A percentile compares a stretch with the other conserved stretches of the same genome.
These are phyloP conservation scores for Chlorella sorokiniana DNA, from an alignment of 139 green algal species.

Conservation along the genomic window DNA sequence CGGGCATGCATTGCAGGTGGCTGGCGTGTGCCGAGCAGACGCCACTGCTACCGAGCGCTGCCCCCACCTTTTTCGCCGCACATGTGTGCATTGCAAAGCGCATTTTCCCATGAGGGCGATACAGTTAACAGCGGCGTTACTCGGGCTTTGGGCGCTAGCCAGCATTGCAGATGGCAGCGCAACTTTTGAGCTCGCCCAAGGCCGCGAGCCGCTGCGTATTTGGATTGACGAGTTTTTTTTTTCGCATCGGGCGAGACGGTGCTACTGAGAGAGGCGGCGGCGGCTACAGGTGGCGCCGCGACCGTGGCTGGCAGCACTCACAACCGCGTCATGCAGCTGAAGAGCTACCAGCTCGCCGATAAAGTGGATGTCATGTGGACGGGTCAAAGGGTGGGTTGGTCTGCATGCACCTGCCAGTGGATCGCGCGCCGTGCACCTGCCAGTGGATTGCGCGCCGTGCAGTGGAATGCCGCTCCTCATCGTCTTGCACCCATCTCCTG, in stretches of 20 bases:
- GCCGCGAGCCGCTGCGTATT: constrained; percentile 36
- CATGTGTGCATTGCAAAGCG: no score
- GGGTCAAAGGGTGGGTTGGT: constrained; percentile 17
- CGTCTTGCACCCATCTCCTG: not conserved
- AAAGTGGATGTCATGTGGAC: constrained; percentile 64
- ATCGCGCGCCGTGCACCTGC: not conserved
- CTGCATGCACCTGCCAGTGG: not conserved
- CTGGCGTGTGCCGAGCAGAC: no score
- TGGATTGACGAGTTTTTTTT: constrained; percentile 61
- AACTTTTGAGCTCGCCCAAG: not conserved
- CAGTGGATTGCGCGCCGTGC: not conserved
- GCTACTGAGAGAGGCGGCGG: constrained; percentile 44
- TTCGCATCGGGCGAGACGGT: constrained; percentile 56
- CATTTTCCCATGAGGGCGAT: no score
- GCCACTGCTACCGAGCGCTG: no score
- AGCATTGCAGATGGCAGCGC: no score
- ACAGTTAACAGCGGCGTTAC: no score
- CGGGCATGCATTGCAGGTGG: no score
- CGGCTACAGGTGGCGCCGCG: constrained; percentile 21
- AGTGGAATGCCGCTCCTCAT: not conserved
- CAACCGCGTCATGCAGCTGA: constrained; percentile 42
- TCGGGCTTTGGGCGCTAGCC: no score
- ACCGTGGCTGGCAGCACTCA: constrained; percentile 44
- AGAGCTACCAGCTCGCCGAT: constrained; percentile 49
- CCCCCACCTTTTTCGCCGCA: no score